Evolutionary conservation across 257 asterid species (phyloP).

Genomic region (Solanum verrucosum): DNA sequence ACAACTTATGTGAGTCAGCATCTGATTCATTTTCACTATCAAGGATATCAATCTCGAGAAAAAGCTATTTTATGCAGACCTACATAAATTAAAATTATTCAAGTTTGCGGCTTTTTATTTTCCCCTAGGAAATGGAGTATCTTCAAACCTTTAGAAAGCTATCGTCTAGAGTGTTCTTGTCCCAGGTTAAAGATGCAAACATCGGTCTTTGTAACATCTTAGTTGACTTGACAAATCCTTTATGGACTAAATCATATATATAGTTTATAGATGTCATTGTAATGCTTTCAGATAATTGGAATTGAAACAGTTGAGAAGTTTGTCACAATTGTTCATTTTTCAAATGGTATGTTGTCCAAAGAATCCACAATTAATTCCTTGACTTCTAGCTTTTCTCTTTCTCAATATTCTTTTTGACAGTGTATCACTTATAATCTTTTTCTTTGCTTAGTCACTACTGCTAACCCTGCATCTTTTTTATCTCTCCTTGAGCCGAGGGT

Average conservation of each 20-base stretch:
- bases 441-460: background rate
- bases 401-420: background rate
- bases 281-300: background rate
- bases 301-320: background rate
- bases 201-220: background rate
- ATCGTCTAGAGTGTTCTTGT: background rate
- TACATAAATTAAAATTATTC: background rate
- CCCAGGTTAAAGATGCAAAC: background rate
- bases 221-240: background rate
- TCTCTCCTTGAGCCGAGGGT: background rate
- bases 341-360: background rate
- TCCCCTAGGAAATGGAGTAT: background rate
- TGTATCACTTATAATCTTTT: background rate
- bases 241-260: background rate
- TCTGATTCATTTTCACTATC: background rate
- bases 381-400: background rate
- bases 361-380: background rate
- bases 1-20: background rate
- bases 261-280: background rate
- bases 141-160: background rate
- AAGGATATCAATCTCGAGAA: background rate
- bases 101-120: background rate
- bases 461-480: background rate
- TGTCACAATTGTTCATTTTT: background rate
- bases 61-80: background rate